Percentiles rank a stretch among this genome's conserved stretches.
Conservation (phyloP, 148 eudicot genomes). For the Diospyros kaki region DNA sequence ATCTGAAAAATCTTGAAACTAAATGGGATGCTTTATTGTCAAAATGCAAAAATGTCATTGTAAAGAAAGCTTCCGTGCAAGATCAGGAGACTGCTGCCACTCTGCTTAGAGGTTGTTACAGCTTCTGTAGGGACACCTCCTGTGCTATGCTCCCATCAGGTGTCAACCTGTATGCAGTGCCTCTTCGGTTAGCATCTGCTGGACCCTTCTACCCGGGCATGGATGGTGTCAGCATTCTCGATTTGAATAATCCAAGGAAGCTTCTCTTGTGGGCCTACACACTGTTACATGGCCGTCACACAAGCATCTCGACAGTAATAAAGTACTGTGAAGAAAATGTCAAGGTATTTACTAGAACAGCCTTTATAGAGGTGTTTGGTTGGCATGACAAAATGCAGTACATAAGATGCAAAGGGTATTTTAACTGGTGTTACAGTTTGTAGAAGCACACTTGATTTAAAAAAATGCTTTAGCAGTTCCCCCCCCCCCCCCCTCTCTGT, state of each 20-base stretch:
- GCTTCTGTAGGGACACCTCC: slow-evolving; percentile 81
- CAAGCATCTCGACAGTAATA: slow-evolving; percentile 62
- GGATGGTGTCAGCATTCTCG: slow-evolving; percentile 67
- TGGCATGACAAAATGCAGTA: neutral
- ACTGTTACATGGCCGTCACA: slow-evolving; percentile 70
- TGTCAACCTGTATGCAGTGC: slow-evolving; percentile 67
- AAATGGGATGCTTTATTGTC: slow-evolving; percentile 78
- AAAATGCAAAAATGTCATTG: slow-evolving; percentile 56
- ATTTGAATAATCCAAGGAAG: slow-evolving; percentile 74
- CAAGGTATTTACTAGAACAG: slow-evolving; percentile 45
- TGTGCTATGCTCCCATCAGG: slow-evolving; percentile 63
- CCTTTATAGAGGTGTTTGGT: slow-evolving; percentile 12
- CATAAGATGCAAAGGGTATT: neutral
- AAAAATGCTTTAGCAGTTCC: slow-evolving; percentile 3
- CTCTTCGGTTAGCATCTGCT: slow-evolving; percentile 51
- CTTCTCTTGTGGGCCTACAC: slow-evolving; percentile 93
- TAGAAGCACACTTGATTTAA: neutral
- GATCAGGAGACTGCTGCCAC: slow-evolving; percentile 71
- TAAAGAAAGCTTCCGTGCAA: slow-evolving; percentile 70
- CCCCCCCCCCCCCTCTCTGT: neutral
- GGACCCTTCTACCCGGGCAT: slow-evolving; percentile 48
- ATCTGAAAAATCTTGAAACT: slow-evolving; percentile 51
- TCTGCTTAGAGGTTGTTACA: slow-evolving; percentile 75
- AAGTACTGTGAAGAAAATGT: slow-evolving; percentile 93
- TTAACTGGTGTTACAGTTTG: neutral